Evolutionary conservation across 108 stramenopile genomes (phyloP).

Genomic region (Nitzschia sp.): DNA sequence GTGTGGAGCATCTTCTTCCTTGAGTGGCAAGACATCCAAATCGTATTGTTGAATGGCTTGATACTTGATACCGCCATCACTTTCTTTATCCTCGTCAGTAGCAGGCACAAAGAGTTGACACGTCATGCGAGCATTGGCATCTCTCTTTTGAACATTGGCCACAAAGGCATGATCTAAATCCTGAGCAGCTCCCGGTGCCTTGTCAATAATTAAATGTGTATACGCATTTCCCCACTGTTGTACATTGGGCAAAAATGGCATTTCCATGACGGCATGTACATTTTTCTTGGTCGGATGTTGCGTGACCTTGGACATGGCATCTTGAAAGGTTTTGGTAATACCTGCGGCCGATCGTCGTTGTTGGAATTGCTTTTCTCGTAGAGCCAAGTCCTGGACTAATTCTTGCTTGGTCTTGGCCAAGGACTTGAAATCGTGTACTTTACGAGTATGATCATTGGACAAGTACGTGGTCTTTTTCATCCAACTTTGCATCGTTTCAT

Average conservation of each 20-base stretch:
- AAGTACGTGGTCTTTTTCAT: slow-evolving; percentile 92
- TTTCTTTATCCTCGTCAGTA: background rate
- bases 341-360: slow-evolving; percentile 40
- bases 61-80: slow-evolving; percentile 29
- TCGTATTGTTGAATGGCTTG: slow-evolving; percentile 73
- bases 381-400: slow-evolving; percentile 42
- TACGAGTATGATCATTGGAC: slow-evolving; percentile 75
- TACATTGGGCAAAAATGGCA: slow-evolving; percentile 75
- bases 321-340: slow-evolving; percentile 45
- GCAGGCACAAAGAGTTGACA: slow-evolving; percentile 71
- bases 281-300: slow-evolving; percentile 67
- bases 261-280: slow-evolving; percentile 60
- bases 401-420: slow-evolving; percentile 74
- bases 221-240: slow-evolving; percentile 74
- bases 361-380: slow-evolving; percentile 46
- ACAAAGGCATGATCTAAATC: slow-evolving; percentile 57
- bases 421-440: slow-evolving; percentile 85
- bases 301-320: slow-evolving; percentile 5
- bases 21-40: slow-evolving; percentile 78
- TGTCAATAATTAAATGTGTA: slow-evolving; percentile 86
- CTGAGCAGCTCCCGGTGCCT: slow-evolving; percentile 50
- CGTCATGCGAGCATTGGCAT: slow-evolving; percentile 71
- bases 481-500: slow-evolving; percentile 75
- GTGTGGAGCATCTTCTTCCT: slow-evolving; percentile 75
- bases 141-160: slow-evolving; percentile 71